Evolutionary conservation across 2,329 filamentous ascomycete species (phyloP).

Genomic region (Nothophoma quercina): DNA sequence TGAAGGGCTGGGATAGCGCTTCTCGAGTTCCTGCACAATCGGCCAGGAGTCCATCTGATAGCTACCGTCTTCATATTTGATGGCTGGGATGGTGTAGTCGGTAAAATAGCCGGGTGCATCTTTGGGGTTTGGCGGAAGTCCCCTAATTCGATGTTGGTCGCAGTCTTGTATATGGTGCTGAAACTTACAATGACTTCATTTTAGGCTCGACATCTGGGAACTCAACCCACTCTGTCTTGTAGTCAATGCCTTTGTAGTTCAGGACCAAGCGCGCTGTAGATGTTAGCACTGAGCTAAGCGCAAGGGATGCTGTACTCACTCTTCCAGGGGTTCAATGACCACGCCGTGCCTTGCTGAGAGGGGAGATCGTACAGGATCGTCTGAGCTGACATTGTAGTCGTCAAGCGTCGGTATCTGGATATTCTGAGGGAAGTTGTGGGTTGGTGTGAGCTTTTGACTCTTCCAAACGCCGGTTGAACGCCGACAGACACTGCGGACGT

Average conservation of each 20-base stretch:
- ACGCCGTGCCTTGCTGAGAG: slow-evolving; percentile 59
- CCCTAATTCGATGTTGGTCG: slow-evolving; percentile 32
- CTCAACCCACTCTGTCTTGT: slow-evolving; percentile 74
- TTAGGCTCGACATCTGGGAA: slow-evolving; percentile 69
- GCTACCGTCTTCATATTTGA: slow-evolving; percentile 63
- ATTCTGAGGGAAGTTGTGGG: too few relatives aligned
- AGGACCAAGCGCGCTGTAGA: slow-evolving; percentile 66
- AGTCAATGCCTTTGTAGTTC: slow-evolving; percentile 73
- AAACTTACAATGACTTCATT: slow-evolving; percentile 62
- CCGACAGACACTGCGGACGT: too few relatives aligned
- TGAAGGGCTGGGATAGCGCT: slow-evolving; percentile 64
- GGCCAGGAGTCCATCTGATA: slow-evolving; percentile 70
- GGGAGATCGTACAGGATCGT: slow-evolving; percentile 70
- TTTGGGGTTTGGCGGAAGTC: slow-evolving; percentile 56
- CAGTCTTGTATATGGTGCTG: neutral
- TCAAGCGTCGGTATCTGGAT: too few relatives aligned
- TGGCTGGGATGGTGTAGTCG: slow-evolving; percentile 64
- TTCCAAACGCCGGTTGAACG: too few relatives aligned
- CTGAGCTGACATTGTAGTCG: slow-evolving; percentile 39
- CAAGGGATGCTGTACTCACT: slow-evolving; percentile 53
- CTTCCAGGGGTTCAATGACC: slow-evolving; percentile 78
- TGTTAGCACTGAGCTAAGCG: neutral
- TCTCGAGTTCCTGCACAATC: slow-evolving; percentile 68
- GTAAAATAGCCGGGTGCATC: slow-evolving; percentile 41
- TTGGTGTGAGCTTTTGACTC: too few relatives aligned